Evolutionary conservation across 331 rosid genomes (phyloP), one percentile per base, ranked within the genome.

Genomic region (Ulmus americana): DNA sequence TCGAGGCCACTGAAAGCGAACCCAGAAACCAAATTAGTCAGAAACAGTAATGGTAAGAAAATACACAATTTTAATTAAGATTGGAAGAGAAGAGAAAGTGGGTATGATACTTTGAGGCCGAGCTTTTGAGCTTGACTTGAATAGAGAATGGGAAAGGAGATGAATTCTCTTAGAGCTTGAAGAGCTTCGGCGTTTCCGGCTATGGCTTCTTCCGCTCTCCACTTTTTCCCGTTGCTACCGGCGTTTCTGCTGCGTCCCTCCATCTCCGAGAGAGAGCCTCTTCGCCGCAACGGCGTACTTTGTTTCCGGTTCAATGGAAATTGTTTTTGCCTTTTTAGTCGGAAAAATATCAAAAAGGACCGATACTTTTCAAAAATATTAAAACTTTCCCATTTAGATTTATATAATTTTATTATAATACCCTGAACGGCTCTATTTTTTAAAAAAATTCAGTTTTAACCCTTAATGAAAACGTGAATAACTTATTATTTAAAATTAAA

Each of bases 181-280:
- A 94, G 85, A 69, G 88, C 95, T 69, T 85, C 74, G 0, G 84
- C 71, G 45, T 85, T 94, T 47, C 97, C 97, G 57, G 82, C 97
- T 46, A 87, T 80, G 51, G 78, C 80, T 45, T 94, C 90, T 70
- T 94, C 95, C 0, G 95, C 99, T 64, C 74, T 80, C 89, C 83
- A 83, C 40, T 70, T 72, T 35, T 16, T 39, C 11, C 45, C 45
- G 47, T 46, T 35, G 41, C 8, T 41, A 12, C 0, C 51, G 45
- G 8, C 16, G 70, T 46, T 51, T 46, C 9, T 45, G 67, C 61
- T 68, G 18, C 61, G 62, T 58, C 72, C 70, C 59, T 83, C 86
- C 84, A 80, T 85, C 58, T 50, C 58, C n/a, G 8, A 16, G n/a
- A 48, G 53, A 48, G 50, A 10, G 50, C 35, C 35, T 2, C 35